A percentile compares a stretch with the other conserved stretches of the same genome.
phyloP scores from a whole-genome alignment of 23 red algal genomes.

The Pyropia haitanensis region DNA sequence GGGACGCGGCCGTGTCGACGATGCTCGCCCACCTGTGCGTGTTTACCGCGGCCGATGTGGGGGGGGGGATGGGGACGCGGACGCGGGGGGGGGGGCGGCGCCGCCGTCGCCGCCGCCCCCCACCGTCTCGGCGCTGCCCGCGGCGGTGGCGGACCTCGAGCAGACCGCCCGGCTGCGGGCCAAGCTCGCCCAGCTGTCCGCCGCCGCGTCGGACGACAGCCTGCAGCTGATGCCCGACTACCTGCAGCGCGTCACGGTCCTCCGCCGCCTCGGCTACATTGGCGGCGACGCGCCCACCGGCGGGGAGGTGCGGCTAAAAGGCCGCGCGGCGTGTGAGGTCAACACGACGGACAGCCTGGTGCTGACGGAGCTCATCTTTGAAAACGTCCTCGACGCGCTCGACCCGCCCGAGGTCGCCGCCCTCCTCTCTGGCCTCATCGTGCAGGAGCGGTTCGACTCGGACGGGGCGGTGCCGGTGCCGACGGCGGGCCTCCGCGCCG shows the following conservation, averaged over 20 bases:
- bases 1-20: too few relatives aligned
- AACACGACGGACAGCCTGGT: conserved; percentile 89
- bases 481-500: conserved; percentile 10
- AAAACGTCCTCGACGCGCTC: conserved; percentile 67
- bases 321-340: conserved; percentile 94
- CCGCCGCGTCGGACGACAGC: conserved; percentile 60
- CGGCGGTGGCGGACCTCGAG: background rate
- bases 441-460: conserved; percentile 46
- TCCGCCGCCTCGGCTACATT: conserved; percentile 67
- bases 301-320: conserved; percentile 73
- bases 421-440: conserved; percentile 70
- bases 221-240: conserved; percentile 93
- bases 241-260: conserved; percentile 56
- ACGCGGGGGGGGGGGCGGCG: too few relatives aligned
- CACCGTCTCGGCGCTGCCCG: background rate
- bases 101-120: too few relatives aligned
- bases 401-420: conserved; percentile 54
- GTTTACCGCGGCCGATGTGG: too few relatives aligned
- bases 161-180: conserved; percentile 9
- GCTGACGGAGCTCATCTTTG: conserved; percentile 72
- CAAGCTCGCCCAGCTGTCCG: conserved; percentile 55
- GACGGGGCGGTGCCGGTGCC: conserved; percentile 17
- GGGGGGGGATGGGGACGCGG: too few relatives aligned
- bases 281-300: conserved; percentile 13
- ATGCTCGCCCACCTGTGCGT: too few relatives aligned